Percentiles rank a stretch among this genome's conserved stretches.
Evolutionary conservation across 2,329 filamentous ascomycete genomes (phyloP).

Genomic region (Diaporthe amygdali): DNA sequence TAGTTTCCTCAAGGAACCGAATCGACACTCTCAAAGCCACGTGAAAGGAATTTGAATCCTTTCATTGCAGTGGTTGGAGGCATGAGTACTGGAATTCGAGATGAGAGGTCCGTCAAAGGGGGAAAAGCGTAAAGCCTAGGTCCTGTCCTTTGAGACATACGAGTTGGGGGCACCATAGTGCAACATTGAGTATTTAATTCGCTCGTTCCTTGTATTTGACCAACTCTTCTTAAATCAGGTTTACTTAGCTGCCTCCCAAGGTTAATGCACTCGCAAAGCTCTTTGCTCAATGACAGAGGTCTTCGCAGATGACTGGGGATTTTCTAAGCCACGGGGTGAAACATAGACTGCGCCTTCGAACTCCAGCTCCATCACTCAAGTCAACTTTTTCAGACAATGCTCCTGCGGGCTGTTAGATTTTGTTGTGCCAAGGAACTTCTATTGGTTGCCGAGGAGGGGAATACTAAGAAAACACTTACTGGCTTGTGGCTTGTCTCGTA

Average conservation of each 20-base stretch:
- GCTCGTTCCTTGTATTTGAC: too few relatives aligned
- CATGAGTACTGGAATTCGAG: accelerated
- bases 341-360: neutral
- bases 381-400: conserved; percentile 17
- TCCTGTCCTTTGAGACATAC: too few relatives aligned
- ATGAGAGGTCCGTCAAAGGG: neutral
- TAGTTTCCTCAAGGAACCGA: too few relatives aligned
- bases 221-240: too few relatives aligned
- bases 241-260: neutral
- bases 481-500: conserved; percentile 98
- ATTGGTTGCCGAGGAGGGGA: too few relatives aligned
- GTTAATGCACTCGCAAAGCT: neutral
- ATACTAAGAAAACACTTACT: too few relatives aligned
- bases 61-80: neutral
- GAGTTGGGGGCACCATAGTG: neutral
- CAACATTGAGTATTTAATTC: neutral
- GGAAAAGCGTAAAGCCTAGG: neutral
- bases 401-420: neutral
- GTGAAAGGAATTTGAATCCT: too few relatives aligned
- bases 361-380: neutral
- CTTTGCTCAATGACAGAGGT: neutral
- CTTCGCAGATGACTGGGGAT: neutral
- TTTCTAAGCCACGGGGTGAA: neutral
- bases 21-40: neutral
- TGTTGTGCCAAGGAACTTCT: too few relatives aligned